Evolutionary conservation across 2,329 filamentous ascomycete genomes (phyloP), one percentile per base, ranked within the genome.

Genomic region (Phaeophleospora eucalypticola): DNA sequence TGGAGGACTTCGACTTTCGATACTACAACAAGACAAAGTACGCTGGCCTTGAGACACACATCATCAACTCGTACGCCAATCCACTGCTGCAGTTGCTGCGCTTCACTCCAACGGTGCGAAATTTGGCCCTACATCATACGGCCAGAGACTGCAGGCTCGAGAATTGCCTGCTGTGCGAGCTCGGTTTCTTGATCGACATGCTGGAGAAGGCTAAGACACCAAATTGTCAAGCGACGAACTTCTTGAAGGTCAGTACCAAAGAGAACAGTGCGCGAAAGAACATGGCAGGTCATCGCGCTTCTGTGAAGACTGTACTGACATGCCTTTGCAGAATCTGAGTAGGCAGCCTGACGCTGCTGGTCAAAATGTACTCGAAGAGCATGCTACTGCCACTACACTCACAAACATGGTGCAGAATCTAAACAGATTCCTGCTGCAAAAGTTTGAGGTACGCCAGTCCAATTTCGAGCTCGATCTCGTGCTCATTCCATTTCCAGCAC

Each of bases 1-100:
- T 98, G n/a, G 91, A 97, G 61, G 94, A 98, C 67, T 98, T 98
- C 66, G 93, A 98, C 67, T 98, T 98, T 69, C 86, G 88, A 47
- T 97, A 88, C 67, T 98, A 94, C 75, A 98, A 98, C 69, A 89
- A 87, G 65, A 97, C 94, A 1, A 77, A 74, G 18, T 95, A 89
- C 63, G 95, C 93, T 8, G 93, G 93, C 0, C 74, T 98, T 33
- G 91, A 98, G 66, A 98, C 88, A 37, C 91, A 98, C 65, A 96
- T 98, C 51, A 81, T 89, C 35, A 97, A 98, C 65, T 96, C 91
- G 2, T 98, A 97, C 62, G 88, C 90, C 45, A 98, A 98, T 59
- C 80, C 93, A 0, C 78, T 98, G 3, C 74, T 98, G 27, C 93
- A 98, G 65, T 78, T 98, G 1, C 83, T 95, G 68, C 86, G 90